Conservation (phyloP, 257 asterid genomes). For the Forsythia suspensa region DNA sequence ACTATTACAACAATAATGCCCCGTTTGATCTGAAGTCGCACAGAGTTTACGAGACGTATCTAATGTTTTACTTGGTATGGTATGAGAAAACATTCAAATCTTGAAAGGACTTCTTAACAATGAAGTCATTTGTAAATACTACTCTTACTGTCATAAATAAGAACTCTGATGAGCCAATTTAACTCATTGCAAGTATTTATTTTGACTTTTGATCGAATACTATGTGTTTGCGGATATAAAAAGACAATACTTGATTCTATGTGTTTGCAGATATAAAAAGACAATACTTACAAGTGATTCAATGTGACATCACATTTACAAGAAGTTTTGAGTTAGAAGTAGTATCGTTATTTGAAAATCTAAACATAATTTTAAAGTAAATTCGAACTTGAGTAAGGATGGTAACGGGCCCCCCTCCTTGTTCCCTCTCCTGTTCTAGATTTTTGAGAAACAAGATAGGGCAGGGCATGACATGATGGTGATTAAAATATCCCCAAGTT, state of each 20-base stretch:
- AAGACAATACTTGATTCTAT: no score
- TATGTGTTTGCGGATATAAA: not conserved
- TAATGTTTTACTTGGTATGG: not conserved
- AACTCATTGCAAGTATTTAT: not conserved
- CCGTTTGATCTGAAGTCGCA: not conserved
- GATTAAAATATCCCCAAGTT: no score
- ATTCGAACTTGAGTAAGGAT: not conserved
- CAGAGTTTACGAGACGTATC: not conserved
- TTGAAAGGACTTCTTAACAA: constrained; percentile 15
- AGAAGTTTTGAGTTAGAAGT: not conserved
- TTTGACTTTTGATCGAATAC: not conserved
- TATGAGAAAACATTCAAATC: not conserved
- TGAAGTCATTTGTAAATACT: constrained; percentile 39
- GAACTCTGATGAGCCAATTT: not conserved
- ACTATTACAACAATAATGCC: constrained; percentile 21
- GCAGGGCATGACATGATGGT: no score
- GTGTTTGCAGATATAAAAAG: not conserved
- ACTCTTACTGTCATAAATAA: not conserved
- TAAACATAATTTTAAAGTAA: not conserved
- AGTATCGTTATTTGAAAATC: not conserved
- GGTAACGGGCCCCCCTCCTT: not conserved
- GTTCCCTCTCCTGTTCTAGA: no score
- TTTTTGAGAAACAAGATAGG: no score
- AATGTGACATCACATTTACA: no score
- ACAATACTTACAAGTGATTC: no score